These are phyloP conservation scores for Suillus lakei DNA, from an alignment of 768 basidiomycete genomes.

Conservation along the genomic window DNA sequence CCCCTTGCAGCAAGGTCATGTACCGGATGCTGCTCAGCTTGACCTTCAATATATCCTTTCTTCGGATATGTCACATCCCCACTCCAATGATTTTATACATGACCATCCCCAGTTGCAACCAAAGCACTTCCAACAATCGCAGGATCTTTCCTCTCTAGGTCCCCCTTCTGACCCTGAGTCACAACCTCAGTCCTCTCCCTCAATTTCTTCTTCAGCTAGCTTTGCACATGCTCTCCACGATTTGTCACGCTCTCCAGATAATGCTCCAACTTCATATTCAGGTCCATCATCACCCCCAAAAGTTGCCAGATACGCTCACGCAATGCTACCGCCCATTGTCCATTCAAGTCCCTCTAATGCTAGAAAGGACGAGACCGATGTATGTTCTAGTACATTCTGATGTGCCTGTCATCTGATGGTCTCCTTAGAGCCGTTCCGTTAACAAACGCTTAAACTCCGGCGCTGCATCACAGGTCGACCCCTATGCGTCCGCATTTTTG, in stretches of 20 bases:
- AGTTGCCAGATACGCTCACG: constrained; percentile 28
- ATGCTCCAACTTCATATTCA: constrained; percentile 18
- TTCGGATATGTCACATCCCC: constrained; percentile 21
- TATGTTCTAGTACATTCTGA: constrained; percentile 9
- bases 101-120: constrained; percentile 29
- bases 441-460: constrained; percentile 28
- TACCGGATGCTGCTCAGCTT: constrained; percentile 23
- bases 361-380: constrained; percentile 29
- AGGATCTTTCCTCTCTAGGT: constrained; percentile 26
- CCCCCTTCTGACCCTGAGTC: constrained; percentile 29
- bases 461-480: constrained; percentile 40
- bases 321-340: constrained; percentile 38
- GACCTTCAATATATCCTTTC: constrained; percentile 32
- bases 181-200: constrained; percentile 32
- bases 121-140: constrained; percentile 31
- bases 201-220: constrained; percentile 25
- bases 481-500: constrained; percentile 49
- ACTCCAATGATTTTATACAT: constrained; percentile 22
- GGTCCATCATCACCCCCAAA: constrained; percentile 30
- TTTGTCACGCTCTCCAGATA: constrained; percentile 25
- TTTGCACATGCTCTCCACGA: constrained; percentile 32
- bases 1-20: constrained; percentile 28
- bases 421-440: constrained; percentile 29
- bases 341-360: constrained; percentile 38
- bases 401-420: constrained; percentile 18